Base-by-base conservation (phyloP, 352 stramenopile genomes). In the Phytopythium boreale region DNA sequence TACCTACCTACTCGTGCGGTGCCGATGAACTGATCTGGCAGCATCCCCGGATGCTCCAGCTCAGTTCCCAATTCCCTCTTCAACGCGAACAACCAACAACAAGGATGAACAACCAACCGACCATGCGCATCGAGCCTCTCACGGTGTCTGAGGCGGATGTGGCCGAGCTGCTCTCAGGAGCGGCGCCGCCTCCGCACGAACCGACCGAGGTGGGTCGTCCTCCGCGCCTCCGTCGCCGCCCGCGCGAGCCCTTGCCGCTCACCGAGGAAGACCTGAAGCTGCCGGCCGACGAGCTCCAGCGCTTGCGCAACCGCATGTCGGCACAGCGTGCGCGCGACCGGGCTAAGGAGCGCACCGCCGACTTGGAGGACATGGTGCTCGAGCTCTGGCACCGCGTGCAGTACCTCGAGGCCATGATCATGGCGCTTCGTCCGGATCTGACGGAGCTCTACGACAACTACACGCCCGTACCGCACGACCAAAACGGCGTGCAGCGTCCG, bases 231-330 rank as follows among this genome's bases (percentile, higher is more conserved):
- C 71, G 64, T 9, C 74, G 76, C 20, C 75, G 74, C 43, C 66
- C 71, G 11, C 76, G 82, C 24, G 73, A 67, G 24, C 68, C 71
- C 2, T 77, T 84, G 2, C 76, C 79, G 17, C 80, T 91, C 10
- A 77, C 82, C 0, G 79, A 86, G 53, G 72, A 82, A 55, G 70
- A 79, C 0, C 71, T 64, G n/a, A 72, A 64, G 19, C 65, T 91
- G 10, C 75, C 70, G 51, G 68, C 76, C 2, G 70, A 77, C 31
- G 76, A 91, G 50, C 68, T 89, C 36, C 74, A 82, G 37, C 83
- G 83, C 53, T 76, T 86, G 46, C 89, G 89, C 68, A 91, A 87
- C 75, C 80, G 80, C 17, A 75, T 91, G 56, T 82, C 82, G 1
- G 80, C 80, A 12, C 74, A 81, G 5, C 72, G 82, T 3, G 78